Evolutionary conservation across 208 protist species (phyloP).

Genomic region (Trichomonas gallinae): DNA sequence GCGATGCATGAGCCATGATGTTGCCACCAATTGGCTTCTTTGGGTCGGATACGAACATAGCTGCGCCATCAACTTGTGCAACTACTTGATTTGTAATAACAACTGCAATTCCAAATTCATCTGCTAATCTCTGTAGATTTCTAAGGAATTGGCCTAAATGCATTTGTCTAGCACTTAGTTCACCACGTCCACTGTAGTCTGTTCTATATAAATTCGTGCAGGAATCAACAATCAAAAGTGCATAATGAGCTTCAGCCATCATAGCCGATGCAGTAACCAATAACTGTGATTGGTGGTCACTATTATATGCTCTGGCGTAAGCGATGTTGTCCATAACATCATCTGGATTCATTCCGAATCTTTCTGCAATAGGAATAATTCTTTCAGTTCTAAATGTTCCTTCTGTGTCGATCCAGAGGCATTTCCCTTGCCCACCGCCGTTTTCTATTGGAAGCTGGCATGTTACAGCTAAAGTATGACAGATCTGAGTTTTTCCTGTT

Average conservation of each 20-base stretch:
- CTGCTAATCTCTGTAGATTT: constrained; percentile 78
- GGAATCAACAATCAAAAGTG: constrained; percentile 92
- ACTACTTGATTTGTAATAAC: constrained; percentile 90
- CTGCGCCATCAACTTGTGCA: not conserved
- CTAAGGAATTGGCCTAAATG: constrained; percentile 95
- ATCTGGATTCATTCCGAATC: constrained; percentile 76
- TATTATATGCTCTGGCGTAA: constrained; percentile 94
- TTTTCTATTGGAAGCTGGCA: constrained; percentile 58
- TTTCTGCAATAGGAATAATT: constrained; percentile 57
- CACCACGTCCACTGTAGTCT: constrained; percentile 92
- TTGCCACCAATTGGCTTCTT: constrained; percentile 99
- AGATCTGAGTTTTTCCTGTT: constrained; percentile 95
- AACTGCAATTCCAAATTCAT: constrained; percentile 94
- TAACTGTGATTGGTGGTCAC: constrained; percentile 75
- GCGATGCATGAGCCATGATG: constrained; percentile 99
- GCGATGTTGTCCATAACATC: constrained; percentile 96
- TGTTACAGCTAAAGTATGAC: constrained; percentile 93
- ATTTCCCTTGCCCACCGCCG: constrained; percentile 69
- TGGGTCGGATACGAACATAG: constrained; percentile 80
- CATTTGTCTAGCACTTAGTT: constrained; percentile 89
- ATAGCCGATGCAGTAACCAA: constrained; percentile 61
- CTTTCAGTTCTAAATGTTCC: constrained; percentile 92
- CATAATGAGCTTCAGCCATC: constrained; percentile 87
- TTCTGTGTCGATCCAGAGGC: constrained; percentile 97
- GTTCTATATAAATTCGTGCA: constrained; percentile 85